Percentiles rank a stretch among this genome's conserved stretches.
phyloP scores from a whole-genome alignment of 768 basidiomycete genomes.

The Clitopilus hobsonii region DNA sequence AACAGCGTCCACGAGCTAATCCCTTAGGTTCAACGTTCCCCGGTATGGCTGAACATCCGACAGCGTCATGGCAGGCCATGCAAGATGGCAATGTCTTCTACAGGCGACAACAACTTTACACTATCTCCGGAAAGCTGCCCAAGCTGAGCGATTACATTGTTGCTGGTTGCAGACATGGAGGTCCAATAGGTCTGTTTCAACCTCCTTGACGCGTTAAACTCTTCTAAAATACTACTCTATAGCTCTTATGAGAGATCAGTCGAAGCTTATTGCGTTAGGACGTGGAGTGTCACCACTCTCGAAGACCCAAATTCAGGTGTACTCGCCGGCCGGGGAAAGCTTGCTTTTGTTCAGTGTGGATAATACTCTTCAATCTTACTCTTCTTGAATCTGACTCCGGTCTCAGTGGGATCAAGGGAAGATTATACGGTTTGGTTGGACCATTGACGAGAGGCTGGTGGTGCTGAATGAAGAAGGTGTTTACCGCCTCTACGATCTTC shows the following conservation, averaged over 20 bases:
- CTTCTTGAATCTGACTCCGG: constrained; percentile 11
- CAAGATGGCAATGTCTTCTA: constrained; percentile 86
- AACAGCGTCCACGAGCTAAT: no score
- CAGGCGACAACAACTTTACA: constrained; percentile 78
- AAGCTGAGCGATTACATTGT: constrained; percentile 76
- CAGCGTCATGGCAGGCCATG: constrained; percentile 88
- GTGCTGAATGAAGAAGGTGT: constrained; percentile 90
- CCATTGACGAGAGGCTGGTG: constrained; percentile 72
- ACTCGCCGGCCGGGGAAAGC: constrained; percentile 79
- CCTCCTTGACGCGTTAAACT: neutral
- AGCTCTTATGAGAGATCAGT: constrained; percentile 87
- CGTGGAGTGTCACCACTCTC: constrained; percentile 50
- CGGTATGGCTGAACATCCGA: constrained; percentile 62
- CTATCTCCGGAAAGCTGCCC: constrained; percentile 72
- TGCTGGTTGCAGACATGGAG: constrained; percentile 81
- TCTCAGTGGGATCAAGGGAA: constrained; percentile 86
- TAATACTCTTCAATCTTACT: constrained; percentile 21
- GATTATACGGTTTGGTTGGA: constrained; percentile 83
- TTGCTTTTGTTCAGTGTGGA: constrained; percentile 69
- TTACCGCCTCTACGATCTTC: constrained; percentile 86
- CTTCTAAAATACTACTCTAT: constrained; percentile 1
- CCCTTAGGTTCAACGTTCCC: neutral
- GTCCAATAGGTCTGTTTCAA: constrained; percentile 69
- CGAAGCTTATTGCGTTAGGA: constrained; percentile 73
- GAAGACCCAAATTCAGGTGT: constrained; percentile 83